Base-by-base conservation (phyloP, 164 flowering plant genomes). In the Chimonanthus praecox region DNA sequence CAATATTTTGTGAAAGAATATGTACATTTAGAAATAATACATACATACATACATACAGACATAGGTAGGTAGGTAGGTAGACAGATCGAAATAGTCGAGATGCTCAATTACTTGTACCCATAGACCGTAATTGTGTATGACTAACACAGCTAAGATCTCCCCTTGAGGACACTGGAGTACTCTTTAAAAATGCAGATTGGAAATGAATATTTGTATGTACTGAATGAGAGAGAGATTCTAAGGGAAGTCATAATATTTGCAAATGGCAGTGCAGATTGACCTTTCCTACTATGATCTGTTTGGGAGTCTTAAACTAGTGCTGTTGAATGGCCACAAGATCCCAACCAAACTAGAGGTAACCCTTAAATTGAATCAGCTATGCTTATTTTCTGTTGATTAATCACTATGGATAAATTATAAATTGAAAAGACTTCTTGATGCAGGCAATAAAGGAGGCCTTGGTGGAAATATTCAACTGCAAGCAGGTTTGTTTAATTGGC, bases 261-360 rank as follows among this genome's bases (percentile, higher is more conserved):
- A 16, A 71, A 73, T 71, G 73, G 67, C 72, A 74, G 72, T 63
- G 73, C 91, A 90, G 95, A 84, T 89, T 79, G 91, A 90, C 69
- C 79, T 90, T 54, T 85, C 88, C 16, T 90, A 89, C 75, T 89
- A 84, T 78, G 86, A 87, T 76, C 70, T 79, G 49, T 90, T 81
- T 81, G 92, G 92, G 64, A 83, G 92, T 80, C 89, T 90, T 10
- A 86, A 87, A 73, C 70, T 89, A 61, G 89, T 88, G 74, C 76
- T 89, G 5, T 7, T 87, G n/a, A 88, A 88, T 65, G 80, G 85
- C 68, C 68, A 78, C 69, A 85, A 81, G 78, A 74, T 88, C 51
- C 86, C 90, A 33, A 54, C 77, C 62, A 82, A 83, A 68, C 91
- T 77, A 69, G 92, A 88, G 95, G 94, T 90, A 84, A 73, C 10